Evolutionary conservation across 345 rosid genomes (phyloP).

Genomic region (Raphanus raphanistrum): DNA sequence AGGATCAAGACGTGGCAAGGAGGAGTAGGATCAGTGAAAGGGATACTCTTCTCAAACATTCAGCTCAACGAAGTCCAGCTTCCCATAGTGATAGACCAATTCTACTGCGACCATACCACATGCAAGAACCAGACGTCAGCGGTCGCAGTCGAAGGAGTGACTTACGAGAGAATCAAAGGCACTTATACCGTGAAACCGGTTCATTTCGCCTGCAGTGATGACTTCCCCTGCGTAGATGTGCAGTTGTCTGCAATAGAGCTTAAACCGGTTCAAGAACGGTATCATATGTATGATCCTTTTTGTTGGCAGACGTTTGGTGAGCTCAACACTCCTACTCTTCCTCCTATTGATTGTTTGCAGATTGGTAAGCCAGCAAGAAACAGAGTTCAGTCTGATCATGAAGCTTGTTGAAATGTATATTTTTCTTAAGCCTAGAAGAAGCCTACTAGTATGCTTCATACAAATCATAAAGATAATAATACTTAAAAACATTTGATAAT

Average conservation of each 20-base stretch:
- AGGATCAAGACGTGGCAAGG: constrained; percentile 99
- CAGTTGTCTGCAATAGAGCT: constrained; percentile 67
- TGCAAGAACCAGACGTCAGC: constrained; percentile 89
- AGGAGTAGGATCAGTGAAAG: constrained; percentile 86
- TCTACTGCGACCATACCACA: constrained; percentile 74
- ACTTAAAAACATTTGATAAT: background rate
- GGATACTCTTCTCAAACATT: constrained; percentile 83
- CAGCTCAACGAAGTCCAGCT: constrained; percentile 85
- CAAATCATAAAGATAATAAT: constrained; percentile 7
- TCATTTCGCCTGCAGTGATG: constrained; percentile 92
- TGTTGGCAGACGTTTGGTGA: constrained; percentile 95
- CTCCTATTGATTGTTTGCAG: constrained; percentile 85
- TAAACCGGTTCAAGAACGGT: constrained; percentile 66
- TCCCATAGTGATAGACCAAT: constrained; percentile 87
- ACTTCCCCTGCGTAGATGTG: constrained; percentile 76
- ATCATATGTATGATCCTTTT: constrained; percentile 77
- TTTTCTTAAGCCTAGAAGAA: constrained; percentile 23
- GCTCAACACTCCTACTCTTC: constrained; percentile 75
- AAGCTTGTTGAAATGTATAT: constrained; percentile 58
- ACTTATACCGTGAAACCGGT: constrained; percentile 86
- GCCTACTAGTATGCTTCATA: constrained; percentile 15
- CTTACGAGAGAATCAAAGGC: constrained; percentile 71
- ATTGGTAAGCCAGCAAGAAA: constrained; percentile 86
- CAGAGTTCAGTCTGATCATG: constrained; percentile 58
- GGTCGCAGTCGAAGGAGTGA: constrained; percentile 85